A percentile compares a stretch with the other conserved stretches of the same genome.
Evolutionary conservation across 129 eudicot genomes (phyloP).

Genomic region (Pittosporum tobira): DNA sequence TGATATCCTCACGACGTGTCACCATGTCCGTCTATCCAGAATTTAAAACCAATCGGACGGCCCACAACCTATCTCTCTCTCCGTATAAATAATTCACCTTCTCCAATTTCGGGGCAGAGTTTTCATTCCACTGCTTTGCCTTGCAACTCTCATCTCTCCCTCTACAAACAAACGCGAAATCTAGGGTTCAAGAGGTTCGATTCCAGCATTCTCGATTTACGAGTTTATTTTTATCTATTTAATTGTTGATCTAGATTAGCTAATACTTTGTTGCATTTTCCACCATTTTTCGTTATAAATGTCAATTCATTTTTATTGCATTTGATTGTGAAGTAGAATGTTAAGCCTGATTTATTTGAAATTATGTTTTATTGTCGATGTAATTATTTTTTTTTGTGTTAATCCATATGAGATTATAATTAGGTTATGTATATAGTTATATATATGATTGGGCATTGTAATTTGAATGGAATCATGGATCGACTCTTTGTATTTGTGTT

Average conservation of each 20-base stretch:
- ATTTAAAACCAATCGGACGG: slow-evolving; percentile 39
- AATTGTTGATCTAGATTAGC: neutral
- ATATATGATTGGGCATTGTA: neutral
- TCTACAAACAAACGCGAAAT: neutral
- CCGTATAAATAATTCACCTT: slow-evolving; percentile 18
- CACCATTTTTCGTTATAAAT: neutral
- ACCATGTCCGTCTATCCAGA: slow-evolving; percentile 32
- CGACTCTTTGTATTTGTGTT: too few species aligned
- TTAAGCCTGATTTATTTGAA: too few species aligned
- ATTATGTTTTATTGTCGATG: too few species aligned
- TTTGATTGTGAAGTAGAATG: too few species aligned
- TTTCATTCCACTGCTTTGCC: neutral
- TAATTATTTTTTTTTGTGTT: too few species aligned
- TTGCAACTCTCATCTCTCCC: slow-evolving; percentile 11
- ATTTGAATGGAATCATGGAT: neutral
- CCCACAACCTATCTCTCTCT: slow-evolving; percentile 9
- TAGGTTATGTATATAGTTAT: too few species aligned
- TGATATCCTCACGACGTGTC: slow-evolving; percentile 35
- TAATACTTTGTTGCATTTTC: slow-evolving; percentile 1
- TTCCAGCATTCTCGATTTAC: neutral
- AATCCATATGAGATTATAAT: neutral
- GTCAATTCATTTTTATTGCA: neutral
- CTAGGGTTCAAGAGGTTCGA: slow-evolving; percentile 13
- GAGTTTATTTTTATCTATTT: neutral
- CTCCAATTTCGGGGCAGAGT: slow-evolving; percentile 5